Evolutionary conservation across 2,329 filamentous ascomycete species (phyloP).

Genomic region (Alternaria postmessia): DNA sequence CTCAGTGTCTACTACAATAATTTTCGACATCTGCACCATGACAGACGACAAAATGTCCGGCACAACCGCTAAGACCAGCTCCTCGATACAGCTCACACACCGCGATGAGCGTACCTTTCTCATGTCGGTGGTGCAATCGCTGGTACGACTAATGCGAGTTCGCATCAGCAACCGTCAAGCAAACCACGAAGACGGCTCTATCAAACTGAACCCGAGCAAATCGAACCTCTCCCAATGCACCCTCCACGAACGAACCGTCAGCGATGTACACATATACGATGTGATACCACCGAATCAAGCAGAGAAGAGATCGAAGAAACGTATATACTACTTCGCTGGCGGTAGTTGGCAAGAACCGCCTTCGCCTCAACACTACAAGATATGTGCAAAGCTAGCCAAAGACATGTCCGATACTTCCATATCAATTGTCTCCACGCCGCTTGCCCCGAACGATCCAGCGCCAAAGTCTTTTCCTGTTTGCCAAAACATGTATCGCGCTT

Average conservation of each 20-base stretch:
- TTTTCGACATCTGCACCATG: slow-evolving; percentile 1
- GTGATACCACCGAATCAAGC: slow-evolving; percentile 36
- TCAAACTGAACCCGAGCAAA: slow-evolving; percentile 48
- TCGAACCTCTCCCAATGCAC: slow-evolving; percentile 45
- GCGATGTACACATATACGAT: slow-evolving; percentile 59
- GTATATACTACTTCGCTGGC: slow-evolving; percentile 64
- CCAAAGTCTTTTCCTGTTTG: slow-evolving; percentile 59
- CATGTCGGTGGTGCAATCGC: slow-evolving; percentile 50
- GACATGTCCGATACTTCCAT: slow-evolving; percentile 54
- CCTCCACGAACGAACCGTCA: slow-evolving; percentile 52
- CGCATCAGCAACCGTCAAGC: slow-evolving; percentile 42
- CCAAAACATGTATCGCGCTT: slow-evolving; percentile 53
- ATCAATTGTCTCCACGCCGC: slow-evolving; percentile 61
- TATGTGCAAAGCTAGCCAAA: slow-evolving; percentile 57
- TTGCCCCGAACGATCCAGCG: slow-evolving; percentile 63
- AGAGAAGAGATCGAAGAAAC: slow-evolving; percentile 30
- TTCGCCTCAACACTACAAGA: slow-evolving; percentile 61
- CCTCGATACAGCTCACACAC: slow-evolving; percentile 45
- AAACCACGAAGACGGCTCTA: slow-evolving; percentile 53
- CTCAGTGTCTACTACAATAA: neutral
- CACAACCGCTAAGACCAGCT: slow-evolving; percentile 3
- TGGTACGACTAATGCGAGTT: slow-evolving; percentile 50
- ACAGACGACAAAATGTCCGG: neutral
- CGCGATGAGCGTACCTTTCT: slow-evolving; percentile 51
- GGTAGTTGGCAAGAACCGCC: slow-evolving; percentile 65